Base-by-base conservation (phyloP, 2,329 filamentous ascomycete species). In the Triangularia setosa region DNA sequence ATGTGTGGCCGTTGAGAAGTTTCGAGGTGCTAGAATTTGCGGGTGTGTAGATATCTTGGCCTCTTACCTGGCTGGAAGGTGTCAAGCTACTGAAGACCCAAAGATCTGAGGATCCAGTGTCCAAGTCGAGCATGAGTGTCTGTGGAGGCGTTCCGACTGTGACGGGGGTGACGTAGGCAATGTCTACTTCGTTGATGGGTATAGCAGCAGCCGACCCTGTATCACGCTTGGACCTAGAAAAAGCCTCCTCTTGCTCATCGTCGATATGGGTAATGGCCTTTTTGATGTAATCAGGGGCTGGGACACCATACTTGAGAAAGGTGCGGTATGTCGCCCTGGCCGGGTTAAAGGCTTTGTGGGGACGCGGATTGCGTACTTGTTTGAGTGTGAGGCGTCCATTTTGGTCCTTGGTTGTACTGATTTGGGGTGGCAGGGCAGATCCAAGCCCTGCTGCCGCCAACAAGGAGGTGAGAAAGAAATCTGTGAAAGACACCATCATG, bases 71-170 rank as follows among this genome's bases (percentile, higher is more conserved):
- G 18, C 62, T 68, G 2, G 60, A 8, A 2, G 76, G 75, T 1
- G 73, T 74, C 64, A 74, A 70, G 62, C 70, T 74, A 35, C 77
- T 79, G 68, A 81, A 81, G 0, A 82, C 80, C 80, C 81, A 81
- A 16, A 81, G 73, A 64, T 72, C 70, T 1, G 70, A 72, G 3
- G 71, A 72, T 12, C 71, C 71, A 6, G 70, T 72, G 64, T 72
- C 71, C 27, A 72, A 67, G 62, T 72, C 71, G 27, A 72, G 68
- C 54, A 68, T 65, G 9, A 72, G 68, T 9, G 66, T 70, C 55
- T 72, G 71, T 4, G 70, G 64, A 8, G 71, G 71, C 1, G 72
- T 77, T 14, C 78, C 78, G 18, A 79, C 75, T 54, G 75, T 68
- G 16, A 79, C 75, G 16, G 76, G 76, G 3, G 75, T 75, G 53